Evolutionary conservation across 2,329 filamentous ascomycete genomes (phyloP).

Genomic region (Venturia asperata): DNA sequence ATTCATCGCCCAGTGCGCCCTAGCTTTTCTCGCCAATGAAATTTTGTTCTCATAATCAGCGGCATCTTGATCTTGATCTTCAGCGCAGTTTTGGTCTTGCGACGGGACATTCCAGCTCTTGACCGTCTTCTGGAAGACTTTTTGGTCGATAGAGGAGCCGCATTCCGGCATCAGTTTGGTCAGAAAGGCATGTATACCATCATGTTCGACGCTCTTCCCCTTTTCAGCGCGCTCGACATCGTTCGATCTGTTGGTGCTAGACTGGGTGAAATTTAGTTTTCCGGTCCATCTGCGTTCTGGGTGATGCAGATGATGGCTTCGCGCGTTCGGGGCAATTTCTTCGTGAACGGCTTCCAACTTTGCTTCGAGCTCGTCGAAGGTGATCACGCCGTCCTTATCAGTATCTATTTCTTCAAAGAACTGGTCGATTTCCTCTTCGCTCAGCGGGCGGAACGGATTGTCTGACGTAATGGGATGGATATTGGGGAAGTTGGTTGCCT

Average conservation of each 20-base stretch:
- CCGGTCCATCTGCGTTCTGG: constrained; percentile 21
- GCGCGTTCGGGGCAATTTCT: constrained; percentile 43
- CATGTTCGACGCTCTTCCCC: constrained; percentile 29
- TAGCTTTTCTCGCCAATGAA: constrained; percentile 39
- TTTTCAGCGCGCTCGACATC: neutral
- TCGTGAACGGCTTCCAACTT: constrained; percentile 49
- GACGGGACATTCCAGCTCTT: constrained; percentile 44
- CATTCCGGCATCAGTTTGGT: constrained; percentile 43
- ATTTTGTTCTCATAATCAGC: constrained; percentile 40
- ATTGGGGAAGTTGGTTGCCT: neutral
- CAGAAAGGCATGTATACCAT: constrained; percentile 46
- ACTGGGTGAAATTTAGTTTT: constrained; percentile 22
- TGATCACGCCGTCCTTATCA: constrained; percentile 46
- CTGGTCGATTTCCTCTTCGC: constrained; percentile 43
- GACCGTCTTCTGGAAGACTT: constrained; percentile 42
- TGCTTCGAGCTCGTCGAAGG: constrained; percentile 46
- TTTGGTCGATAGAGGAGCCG: constrained; percentile 38
- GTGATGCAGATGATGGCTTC: constrained; percentile 41
- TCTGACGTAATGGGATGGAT: constrained; percentile 1
- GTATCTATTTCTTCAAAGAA: constrained; percentile 50
- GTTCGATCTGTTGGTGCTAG: neutral
- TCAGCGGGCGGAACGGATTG: neutral
- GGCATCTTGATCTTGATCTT: constrained; percentile 39
- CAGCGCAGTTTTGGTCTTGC: constrained; percentile 41
- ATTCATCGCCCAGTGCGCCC: constrained; percentile 51